Evolutionary conservation across 2,329 filamentous ascomycete genomes (phyloP).

Genomic region (Penicillium sp.): DNA sequence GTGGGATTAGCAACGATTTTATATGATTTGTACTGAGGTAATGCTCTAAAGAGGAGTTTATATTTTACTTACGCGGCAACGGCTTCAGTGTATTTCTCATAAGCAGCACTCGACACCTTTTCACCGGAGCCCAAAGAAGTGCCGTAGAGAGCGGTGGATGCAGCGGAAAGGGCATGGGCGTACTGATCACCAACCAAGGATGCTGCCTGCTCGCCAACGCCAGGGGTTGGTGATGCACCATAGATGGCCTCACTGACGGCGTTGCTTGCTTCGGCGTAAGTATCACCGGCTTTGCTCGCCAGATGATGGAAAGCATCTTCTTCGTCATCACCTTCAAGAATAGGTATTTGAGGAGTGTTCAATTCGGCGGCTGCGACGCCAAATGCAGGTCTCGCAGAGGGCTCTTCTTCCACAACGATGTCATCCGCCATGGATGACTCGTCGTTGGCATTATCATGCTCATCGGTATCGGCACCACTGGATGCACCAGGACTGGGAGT

Average conservation of each 20-base stretch:
- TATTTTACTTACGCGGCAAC: constrained; percentile 54
- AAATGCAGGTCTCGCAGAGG: constrained; percentile 11
- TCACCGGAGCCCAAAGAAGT: constrained; percentile 44
- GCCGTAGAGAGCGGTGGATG: constrained; percentile 58
- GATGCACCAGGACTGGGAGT: background rate
- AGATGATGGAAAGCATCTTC: constrained; percentile 50
- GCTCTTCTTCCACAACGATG: constrained; percentile 55
- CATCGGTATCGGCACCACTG: background rate
- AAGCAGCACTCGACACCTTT: constrained; percentile 53
- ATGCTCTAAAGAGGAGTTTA: background rate
- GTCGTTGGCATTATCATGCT: constrained; percentile 1
- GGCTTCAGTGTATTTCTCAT: constrained; percentile 58
- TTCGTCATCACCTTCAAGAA: constrained; percentile 48
- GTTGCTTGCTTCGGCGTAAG: constrained; percentile 55
- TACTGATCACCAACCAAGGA: constrained; percentile 60
- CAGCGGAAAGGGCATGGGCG: constrained; percentile 57
- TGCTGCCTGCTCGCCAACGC: constrained; percentile 51
- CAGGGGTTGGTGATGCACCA: constrained; percentile 48
- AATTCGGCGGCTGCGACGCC: constrained; percentile 24
- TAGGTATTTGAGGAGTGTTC: constrained; percentile 21
- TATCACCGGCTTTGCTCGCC: constrained; percentile 54
- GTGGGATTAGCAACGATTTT: constrained; percentile 5
- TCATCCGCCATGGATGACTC: constrained; percentile 12
- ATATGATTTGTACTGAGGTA: background rate
- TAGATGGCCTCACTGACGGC: constrained; percentile 56